A percentile compares a stretch with the other conserved stretches of the same genome.
These are phyloP conservation scores for Malassezia psittaci DNA, from an alignment of 1,284 basidiomycete species.

Conservation along the genomic window DNA sequence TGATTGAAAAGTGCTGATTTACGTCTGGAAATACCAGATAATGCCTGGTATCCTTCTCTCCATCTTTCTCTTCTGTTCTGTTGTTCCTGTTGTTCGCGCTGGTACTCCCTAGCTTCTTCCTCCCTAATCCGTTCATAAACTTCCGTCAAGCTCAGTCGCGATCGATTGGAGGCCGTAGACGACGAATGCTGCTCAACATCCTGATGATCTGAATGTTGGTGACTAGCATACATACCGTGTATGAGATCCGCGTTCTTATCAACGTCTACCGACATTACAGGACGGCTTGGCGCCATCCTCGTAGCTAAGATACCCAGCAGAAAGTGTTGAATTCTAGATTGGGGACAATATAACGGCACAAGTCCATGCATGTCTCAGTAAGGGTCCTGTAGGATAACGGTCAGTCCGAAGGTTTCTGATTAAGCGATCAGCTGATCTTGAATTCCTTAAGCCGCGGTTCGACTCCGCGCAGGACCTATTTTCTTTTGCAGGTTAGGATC, in stretches of 20 bases:
- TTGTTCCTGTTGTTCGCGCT: neutral
- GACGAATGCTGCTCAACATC: neutral
- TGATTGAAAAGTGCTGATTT: no score
- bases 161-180: slow-evolving; percentile 13
- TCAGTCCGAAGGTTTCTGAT: slow-evolving; percentile 23
- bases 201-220: neutral
- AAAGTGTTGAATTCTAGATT: no score
- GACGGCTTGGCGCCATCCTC: neutral
- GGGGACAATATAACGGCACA: no score
- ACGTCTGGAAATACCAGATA: neutral
- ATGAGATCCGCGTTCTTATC: neutral
- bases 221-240: neutral
- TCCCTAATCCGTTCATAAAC: neutral
- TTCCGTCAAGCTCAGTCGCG: neutral
- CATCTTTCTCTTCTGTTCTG: neutral
- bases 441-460: slow-evolving; percentile 23
- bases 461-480: slow-evolving; percentile 21
- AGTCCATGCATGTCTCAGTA: no score
- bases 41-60: neutral
- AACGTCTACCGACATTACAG: neutral
- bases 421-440: neutral
- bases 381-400: slow-evolving; percentile 22
- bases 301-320: neutral
- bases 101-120: neutral
- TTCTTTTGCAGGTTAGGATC: no score